Base-by-base conservation (phyloP, 306 rosid genomes). In the Gynostemma pentaphyllum region DNA sequence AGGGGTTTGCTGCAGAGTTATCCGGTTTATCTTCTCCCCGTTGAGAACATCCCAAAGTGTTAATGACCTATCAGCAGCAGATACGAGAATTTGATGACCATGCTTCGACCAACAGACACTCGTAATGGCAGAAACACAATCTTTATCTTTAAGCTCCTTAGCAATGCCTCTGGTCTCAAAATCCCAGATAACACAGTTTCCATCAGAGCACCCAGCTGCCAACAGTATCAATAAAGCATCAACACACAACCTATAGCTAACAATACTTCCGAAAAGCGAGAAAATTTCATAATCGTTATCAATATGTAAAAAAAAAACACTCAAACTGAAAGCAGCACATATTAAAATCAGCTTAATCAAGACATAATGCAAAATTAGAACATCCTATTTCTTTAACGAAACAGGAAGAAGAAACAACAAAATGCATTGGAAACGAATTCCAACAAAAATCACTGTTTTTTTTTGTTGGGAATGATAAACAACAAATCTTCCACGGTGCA, bases 151-250 rank as follows among this genome's bases (percentile, higher is more conserved):
- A 34, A 94, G 96, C 81, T 77, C 90, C 72, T 94, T 94, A 30
- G 97, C 88, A 48, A 94, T 76, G 27, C 97, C 99, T 83, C 99
- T 81, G 55, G 95, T 86, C 76, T 86, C 92, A 4, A 94, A 94
- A 81, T 94, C 99, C 97, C 99, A 94, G 34, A 94, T 74, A 63
- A 94, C 65, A 70, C 97, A 88, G 39, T 86, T 94, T 77, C 99
- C 99, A 64, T 88, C 97, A 47, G 87, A 81, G 86, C 95, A 86
- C 28, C 99, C 99, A 75, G 99, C 97, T 90, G 84, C 45, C 76
- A 70, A 68, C 64, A 47, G 13, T 46, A 71, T 26, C 64, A 68
- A 47, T 50, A 27, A 69, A 75, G 36, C 15, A 73, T 62, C 45
- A 64, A 26, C 60, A 45, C 21, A 54, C 70, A 21, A 40, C 48